Base-by-base conservation (phyloP, 352 stramenopile species). In the Pythium vanterpoolii region DNA sequence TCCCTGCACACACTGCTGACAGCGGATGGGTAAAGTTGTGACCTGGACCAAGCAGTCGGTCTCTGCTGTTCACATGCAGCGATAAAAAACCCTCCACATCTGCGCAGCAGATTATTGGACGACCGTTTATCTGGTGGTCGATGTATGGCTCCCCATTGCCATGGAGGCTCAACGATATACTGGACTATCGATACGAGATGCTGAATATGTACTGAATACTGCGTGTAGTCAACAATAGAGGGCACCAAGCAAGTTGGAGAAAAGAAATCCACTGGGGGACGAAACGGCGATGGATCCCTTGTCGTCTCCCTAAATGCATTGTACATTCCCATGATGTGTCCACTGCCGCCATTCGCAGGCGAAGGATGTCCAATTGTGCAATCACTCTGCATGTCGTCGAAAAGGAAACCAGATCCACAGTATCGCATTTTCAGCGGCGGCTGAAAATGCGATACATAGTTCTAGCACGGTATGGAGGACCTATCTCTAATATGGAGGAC, bases 221-320 rank as follows among this genome's bases (percentile, higher is more conserved):
- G n/a, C n/a, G n/a, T n/a, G n/a, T n/a, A n/a, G n/a, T n/a, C n/a
- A n/a, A n/a, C n/a, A n/a, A n/a, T n/a, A n/a, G n/a, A n/a, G n/a
- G 14, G 38, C 19, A n/a, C 14, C 8, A 26, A 21, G 19, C 24
- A 46, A 26, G 39, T 26, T 19, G 39, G 39, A 8, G 19, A 21
- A 47, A 47, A 47, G 40, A 47, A 47, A 47, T 47, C 40, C 40
- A 47, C 19, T 47, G 40, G n/a, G 9, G n/a, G 40, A 47, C 40
- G 40, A 47, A 47, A 28, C 38, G 38, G 44, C 24, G 30, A 55
- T 44, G 30, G 33, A 38, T 38, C 33, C 33, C 31, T 36, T 36
- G 8, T 36, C 31, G 8, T 36, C 31, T 36, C 31, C 31, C 8
- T 13, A 36, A 14, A 7, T 2, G 31, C 31, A 36, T 13, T 13